Conservation (phyloP, 257 asterid genomes). For the Primulina tabacum region DNA sequence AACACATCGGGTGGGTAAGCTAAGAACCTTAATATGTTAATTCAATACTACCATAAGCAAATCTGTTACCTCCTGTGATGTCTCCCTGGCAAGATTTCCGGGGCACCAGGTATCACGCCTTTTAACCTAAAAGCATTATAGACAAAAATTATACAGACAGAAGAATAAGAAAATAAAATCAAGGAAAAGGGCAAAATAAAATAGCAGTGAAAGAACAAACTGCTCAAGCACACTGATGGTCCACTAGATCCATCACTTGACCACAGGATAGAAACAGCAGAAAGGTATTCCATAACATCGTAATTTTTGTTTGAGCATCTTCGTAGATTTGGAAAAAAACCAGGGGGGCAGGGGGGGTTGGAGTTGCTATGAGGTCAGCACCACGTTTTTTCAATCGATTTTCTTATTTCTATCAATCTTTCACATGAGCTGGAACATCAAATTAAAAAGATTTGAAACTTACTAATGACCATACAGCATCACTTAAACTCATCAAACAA, state of each 20-base stretch:
- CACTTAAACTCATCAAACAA: neutral
- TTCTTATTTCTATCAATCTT: slow-evolving; percentile 16
- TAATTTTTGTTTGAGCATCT: neutral
- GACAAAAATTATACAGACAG: slow-evolving; percentile 13
- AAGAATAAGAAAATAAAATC: slow-evolving; percentile 12
- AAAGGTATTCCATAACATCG: slow-evolving; percentile 1
- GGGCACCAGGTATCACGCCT: slow-evolving; percentile 99
- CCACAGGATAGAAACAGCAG: slow-evolving; percentile 10
- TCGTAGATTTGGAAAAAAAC: neutral
- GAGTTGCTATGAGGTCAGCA: slow-evolving; percentile 9
- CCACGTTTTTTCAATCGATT: neutral
- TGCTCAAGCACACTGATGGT: slow-evolving; percentile 11
- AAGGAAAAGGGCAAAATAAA: slow-evolving; percentile 13
- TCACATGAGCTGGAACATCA: neutral
- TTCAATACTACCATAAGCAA: slow-evolving; percentile 5
- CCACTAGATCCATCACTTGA: slow-evolving; percentile 11
- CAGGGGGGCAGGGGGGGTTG: neutral
- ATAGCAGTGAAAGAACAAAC: slow-evolving; percentile 3
- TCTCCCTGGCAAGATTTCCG: slow-evolving; percentile 55
- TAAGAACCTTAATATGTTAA: slow-evolving; percentile 6
- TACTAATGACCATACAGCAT: slow-evolving; percentile 3
- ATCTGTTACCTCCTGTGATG: slow-evolving; percentile 54
- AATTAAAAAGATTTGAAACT: neutral
- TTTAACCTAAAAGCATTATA: slow-evolving; percentile 52
- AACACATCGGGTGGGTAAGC: slow-evolving; percentile 12